Percentiles rank a stretch among this genome's conserved stretches.
These are phyloP conservation scores for Talaromyces sp. DNA, from an alignment of 2,329 filamentous ascomycete species.

Conservation along the genomic window DNA sequence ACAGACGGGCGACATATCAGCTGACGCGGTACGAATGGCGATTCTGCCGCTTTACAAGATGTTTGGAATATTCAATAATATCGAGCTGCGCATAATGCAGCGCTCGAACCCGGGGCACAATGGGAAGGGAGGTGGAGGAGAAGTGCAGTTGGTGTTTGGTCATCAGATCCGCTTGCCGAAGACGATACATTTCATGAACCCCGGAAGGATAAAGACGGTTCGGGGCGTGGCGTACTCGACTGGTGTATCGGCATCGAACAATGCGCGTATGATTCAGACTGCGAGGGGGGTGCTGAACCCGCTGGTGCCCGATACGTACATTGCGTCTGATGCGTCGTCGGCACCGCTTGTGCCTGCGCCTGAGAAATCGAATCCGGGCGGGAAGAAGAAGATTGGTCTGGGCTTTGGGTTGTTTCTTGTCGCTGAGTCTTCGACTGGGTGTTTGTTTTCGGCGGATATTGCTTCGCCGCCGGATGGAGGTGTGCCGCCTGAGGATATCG, in stretches of 20 bases:
- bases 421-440: slow-evolving; percentile 84
- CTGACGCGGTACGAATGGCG: slow-evolving; percentile 90
- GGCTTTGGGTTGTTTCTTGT: slow-evolving; percentile 90
- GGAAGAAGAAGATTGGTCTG: slow-evolving; percentile 67
- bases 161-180: slow-evolving; percentile 92
- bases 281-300: slow-evolving; percentile 83
- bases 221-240: slow-evolving; percentile 91
- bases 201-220: slow-evolving; percentile 82
- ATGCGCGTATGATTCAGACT: slow-evolving; percentile 89
- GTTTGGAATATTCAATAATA: slow-evolving; percentile 82
- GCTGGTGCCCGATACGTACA: slow-evolving; percentile 82
- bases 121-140: slow-evolving; percentile 77
- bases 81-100: slow-evolving; percentile 79
- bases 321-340: slow-evolving; percentile 67
- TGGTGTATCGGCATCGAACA: slow-evolving; percentile 88
- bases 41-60: slow-evolving; percentile 84
- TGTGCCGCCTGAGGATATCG: slow-evolving; percentile 83
- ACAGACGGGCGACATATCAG: slow-evolving; percentile 77
- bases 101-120: slow-evolving; percentile 73
- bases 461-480: slow-evolving; percentile 72
- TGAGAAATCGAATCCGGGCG: slow-evolving; percentile 61
- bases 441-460: slow-evolving; percentile 84
- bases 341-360: slow-evolving; percentile 63
- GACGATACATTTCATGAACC: slow-evolving; percentile 81
- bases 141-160: slow-evolving; percentile 90